Conservation (phyloP, 257 asterid species). For the Solanum tarapatanum region DNA sequence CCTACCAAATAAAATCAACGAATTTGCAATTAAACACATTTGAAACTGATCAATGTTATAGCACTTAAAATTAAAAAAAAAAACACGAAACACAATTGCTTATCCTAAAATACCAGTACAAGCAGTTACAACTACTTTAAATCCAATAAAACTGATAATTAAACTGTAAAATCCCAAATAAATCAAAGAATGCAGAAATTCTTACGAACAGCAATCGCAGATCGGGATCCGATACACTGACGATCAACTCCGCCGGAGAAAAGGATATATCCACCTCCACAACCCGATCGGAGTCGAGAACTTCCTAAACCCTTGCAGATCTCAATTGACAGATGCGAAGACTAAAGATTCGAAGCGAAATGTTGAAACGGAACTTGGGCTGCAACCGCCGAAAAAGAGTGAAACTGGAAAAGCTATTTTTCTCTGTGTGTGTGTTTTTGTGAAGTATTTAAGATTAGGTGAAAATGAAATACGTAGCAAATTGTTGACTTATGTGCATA, state of each 20-base stretch:
- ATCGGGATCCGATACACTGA: not conserved
- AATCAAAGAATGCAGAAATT: not conserved
- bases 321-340: not conserved
- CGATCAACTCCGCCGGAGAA: not conserved
- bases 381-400: not conserved
- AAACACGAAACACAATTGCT: not conserved
- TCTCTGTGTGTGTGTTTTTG: not conserved
- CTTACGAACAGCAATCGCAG: not conserved
- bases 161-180: not conserved
- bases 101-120: not conserved
- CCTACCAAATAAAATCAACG: not conserved
- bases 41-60: not conserved
- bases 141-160: not conserved
- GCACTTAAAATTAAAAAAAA: not conserved
- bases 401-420: not conserved
- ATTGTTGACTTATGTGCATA: not conserved
- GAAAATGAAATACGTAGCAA: not conserved
- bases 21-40: not conserved
- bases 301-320: not conserved
- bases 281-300: not conserved
- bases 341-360: not conserved
- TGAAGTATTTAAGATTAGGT: not conserved
- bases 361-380: not conserved
- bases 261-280: not conserved
- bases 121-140: not conserved